A percentile compares a stretch with the other conserved stretches of the same genome.
Conservation (phyloP, 192 early-diverging fungal species). For the Cetraspora pellucida region DNA sequence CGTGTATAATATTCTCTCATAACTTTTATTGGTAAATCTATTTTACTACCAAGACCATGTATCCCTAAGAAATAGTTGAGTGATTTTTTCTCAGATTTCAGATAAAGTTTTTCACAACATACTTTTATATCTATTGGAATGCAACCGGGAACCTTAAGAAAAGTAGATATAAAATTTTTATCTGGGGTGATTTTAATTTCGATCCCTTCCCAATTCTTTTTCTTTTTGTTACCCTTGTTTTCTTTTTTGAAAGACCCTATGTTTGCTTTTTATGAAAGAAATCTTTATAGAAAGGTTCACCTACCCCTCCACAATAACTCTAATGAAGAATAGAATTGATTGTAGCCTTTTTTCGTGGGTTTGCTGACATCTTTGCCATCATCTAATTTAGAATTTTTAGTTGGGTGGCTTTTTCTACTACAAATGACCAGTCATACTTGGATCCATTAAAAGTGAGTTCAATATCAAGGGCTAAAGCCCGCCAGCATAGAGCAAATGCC, state of each 20-base stretch:
- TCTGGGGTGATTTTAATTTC: not conserved
- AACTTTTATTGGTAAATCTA: no score
- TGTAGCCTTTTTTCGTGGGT: not conserved
- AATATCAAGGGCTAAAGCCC: not conserved
- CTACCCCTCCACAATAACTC: no score
- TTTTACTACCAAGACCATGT: no score
- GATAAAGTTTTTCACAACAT: no score
- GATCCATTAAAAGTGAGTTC: not conserved
- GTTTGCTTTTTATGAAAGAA: no score
- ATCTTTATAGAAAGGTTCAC: no score
- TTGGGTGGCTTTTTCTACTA: not conserved
- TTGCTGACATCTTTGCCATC: not conserved
- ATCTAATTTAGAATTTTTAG: slow-evolving; percentile 2
- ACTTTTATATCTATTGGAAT: no score
- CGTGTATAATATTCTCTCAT: no score
- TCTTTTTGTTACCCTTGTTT: not conserved
- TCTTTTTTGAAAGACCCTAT: not conserved
- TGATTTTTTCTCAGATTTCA: no score
- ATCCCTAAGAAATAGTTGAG: no score
- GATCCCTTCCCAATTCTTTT: not conserved
- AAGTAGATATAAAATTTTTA: not conserved
- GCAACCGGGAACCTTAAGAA: not conserved
- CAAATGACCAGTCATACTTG: not conserved
- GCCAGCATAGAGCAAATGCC: not conserved
- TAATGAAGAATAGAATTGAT: no score